Percentiles rank a stretch among this genome's conserved stretches.
These are phyloP conservation scores for Stereum hirsutum DNA, from an alignment of 1,284 basidiomycete genomes.

Conservation along the genomic window DNA sequence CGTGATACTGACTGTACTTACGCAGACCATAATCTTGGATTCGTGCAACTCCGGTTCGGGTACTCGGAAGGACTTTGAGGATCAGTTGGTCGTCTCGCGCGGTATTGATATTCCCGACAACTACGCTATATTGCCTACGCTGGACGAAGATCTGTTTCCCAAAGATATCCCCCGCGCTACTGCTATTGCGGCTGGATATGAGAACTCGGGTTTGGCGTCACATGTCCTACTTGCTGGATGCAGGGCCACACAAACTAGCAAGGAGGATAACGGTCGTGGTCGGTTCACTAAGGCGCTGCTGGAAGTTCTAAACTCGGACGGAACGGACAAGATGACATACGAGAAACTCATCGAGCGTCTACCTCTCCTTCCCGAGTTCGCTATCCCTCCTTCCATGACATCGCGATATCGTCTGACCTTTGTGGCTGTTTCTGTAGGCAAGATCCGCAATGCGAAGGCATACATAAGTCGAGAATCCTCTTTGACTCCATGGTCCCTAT, in stretches of 20 bases:
- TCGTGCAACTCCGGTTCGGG: not conserved
- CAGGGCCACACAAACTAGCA: not conserved
- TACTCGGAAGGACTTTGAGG: not conserved
- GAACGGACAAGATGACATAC: not conserved
- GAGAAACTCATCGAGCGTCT: not conserved
- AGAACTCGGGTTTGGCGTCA: not conserved
- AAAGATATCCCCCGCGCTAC: not conserved
- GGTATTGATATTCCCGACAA: not conserved
- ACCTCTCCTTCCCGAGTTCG: no score
- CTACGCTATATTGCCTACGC: not conserved
- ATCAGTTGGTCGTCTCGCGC: not conserved
- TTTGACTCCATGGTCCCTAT: not conserved
- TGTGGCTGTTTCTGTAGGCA: not conserved
- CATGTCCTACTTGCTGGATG: not conserved
- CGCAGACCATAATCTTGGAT: not conserved
- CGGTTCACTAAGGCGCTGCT: not conserved
- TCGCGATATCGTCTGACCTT: not conserved
- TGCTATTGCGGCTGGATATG: not conserved
- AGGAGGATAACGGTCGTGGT: not conserved
- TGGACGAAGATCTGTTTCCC: not conserved
- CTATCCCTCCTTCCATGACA: no score
- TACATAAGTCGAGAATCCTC: not conserved
- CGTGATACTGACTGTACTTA: not conserved
- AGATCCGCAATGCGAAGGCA: not conserved
- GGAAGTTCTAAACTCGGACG: not conserved